Percentiles rank a stretch among this genome's conserved stretches.
These are phyloP conservation scores for Datisca glomerata DNA, from an alignment of 306 rosid genomes.

Conservation along the genomic window DNA sequence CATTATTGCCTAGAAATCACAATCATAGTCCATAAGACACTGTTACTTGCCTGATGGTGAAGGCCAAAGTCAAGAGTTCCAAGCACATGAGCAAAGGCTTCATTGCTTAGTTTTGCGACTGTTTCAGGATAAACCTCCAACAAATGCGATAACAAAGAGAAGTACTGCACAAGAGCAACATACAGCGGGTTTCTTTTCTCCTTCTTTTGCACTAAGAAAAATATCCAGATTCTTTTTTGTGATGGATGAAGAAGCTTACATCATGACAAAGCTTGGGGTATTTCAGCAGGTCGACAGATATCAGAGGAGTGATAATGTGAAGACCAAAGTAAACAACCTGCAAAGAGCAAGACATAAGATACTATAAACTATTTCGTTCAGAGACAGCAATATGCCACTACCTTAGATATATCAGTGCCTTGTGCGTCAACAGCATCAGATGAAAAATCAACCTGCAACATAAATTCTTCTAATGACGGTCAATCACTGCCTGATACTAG, in stretches of 20 bases:
- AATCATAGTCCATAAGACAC: no score
- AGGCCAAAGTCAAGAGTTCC: conserved; percentile 88
- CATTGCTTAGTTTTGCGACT: conserved; percentile 59
- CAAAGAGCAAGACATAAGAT: conserved; percentile 23
- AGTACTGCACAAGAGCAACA: conserved; percentile 52
- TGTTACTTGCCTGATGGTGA: conserved; percentile 58
- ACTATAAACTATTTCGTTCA: background rate
- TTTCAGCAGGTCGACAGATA: conserved; percentile 82
- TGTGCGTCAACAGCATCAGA: conserved; percentile 61
- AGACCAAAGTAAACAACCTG: conserved; percentile 98
- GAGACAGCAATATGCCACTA: conserved; percentile 18
- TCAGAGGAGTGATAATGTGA: conserved; percentile 72
- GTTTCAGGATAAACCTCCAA: conserved; percentile 97
- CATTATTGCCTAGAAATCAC: no score
- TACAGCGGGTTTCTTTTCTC: no score
- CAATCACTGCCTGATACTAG: conserved; percentile 10
- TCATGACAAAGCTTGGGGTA: conserved; percentile 88
- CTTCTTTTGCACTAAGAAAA: conserved; percentile 21
- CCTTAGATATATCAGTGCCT: conserved; percentile 88
- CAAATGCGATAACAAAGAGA: conserved; percentile 76
- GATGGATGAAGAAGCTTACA: conserved; percentile 41
- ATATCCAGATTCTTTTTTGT: conserved; percentile 5
- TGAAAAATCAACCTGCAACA: conserved; percentile 80
- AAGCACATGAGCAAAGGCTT: conserved; percentile 70
- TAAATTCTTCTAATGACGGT: conserved; percentile 17